A percentile compares a stretch with the other conserved stretches of the same genome.
phyloP scores from a whole-genome alignment of 768 basidiomycete species.

The Pleurotus salmoneostramineus region DNA sequence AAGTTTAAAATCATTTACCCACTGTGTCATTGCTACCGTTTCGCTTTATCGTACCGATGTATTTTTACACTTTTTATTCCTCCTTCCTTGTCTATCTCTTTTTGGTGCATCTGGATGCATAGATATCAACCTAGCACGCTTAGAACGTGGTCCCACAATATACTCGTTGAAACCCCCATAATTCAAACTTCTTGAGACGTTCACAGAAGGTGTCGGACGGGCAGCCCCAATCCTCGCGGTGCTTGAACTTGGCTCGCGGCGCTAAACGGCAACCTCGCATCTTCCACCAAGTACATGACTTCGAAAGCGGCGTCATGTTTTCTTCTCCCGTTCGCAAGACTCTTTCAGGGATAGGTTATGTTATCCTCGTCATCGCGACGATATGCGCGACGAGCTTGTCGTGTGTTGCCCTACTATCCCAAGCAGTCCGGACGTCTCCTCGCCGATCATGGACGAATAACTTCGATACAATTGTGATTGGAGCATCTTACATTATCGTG shows the following conservation, averaged over 20 bases:
- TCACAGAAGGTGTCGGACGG: too few relatives aligned
- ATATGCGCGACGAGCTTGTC: slow-evolving; percentile 58
- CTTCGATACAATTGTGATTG: slow-evolving; percentile 65
- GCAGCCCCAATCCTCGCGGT: not conserved
- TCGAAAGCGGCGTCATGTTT: slow-evolving; percentile 22
- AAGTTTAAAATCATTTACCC: slow-evolving; percentile 24
- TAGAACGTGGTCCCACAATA: slow-evolving; percentile 7
- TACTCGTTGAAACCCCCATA: not conserved
- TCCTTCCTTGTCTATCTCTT: slow-evolving; percentile 5
- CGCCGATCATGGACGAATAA: slow-evolving; percentile 53
- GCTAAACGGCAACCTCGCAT: not conserved
- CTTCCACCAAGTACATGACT: not conserved
- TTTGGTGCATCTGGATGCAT: slow-evolving; percentile 9
- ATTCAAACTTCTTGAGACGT: too few relatives aligned
- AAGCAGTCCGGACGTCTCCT: slow-evolving; percentile 66
- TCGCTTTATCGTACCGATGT: not conserved
- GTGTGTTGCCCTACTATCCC: slow-evolving; percentile 60
- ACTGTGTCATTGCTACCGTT: slow-evolving; percentile 9
- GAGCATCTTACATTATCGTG: slow-evolving; percentile 66
- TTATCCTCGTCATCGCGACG: slow-evolving; percentile 43
- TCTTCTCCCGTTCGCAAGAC: slow-evolving; percentile 43
- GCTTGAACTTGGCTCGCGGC: not conserved
- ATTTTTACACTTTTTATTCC: slow-evolving; percentile 3
- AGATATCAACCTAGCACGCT: slow-evolving; percentile 2
- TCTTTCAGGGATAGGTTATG: slow-evolving; percentile 52